Percentiles rank a stretch among this genome's conserved stretches.
phyloP scores from a whole-genome alignment of 176 grass and related monocot genomes.

The Tillandsia fasciculata region DNA sequence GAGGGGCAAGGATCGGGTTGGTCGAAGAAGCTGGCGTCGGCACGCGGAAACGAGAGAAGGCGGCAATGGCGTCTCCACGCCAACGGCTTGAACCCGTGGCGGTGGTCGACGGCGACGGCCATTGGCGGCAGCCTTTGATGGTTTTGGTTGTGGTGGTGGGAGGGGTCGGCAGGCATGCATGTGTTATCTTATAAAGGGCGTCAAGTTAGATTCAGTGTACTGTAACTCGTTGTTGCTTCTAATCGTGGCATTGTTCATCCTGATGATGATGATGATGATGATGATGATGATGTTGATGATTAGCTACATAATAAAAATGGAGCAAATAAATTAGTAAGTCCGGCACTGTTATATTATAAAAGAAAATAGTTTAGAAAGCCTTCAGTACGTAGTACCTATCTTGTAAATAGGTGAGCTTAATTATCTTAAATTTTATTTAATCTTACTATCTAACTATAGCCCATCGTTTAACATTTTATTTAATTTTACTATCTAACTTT shows the following conservation, averaged over 20 bases:
- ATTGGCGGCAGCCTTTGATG: conserved; percentile 20
- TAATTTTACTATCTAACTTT: too few species aligned
- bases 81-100: conserved; percentile 43
- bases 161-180: conserved; percentile 19
- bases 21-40: conserved; percentile 24
- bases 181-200: background rate
- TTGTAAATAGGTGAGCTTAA: too few species aligned
- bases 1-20: conserved; percentile 17
- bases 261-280: background rate
- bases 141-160: conserved; percentile 14
- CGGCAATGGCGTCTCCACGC: conserved; percentile 39
- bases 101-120: conserved; percentile 47
- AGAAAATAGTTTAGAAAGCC: too few species aligned
- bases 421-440: too few species aligned
- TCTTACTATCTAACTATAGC: too few species aligned
- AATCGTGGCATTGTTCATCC: background rate
- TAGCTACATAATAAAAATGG: too few species aligned
- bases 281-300: background rate
- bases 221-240: background rate
- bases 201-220: background rate
- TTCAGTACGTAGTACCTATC: too few species aligned
- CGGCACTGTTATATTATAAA: too few species aligned
- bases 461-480: too few species aligned
- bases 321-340: too few species aligned
- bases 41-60: conserved; percentile 51